Conservation (phyloP, 805 yeast genomes). For the Danielia reshetovae region DNA sequence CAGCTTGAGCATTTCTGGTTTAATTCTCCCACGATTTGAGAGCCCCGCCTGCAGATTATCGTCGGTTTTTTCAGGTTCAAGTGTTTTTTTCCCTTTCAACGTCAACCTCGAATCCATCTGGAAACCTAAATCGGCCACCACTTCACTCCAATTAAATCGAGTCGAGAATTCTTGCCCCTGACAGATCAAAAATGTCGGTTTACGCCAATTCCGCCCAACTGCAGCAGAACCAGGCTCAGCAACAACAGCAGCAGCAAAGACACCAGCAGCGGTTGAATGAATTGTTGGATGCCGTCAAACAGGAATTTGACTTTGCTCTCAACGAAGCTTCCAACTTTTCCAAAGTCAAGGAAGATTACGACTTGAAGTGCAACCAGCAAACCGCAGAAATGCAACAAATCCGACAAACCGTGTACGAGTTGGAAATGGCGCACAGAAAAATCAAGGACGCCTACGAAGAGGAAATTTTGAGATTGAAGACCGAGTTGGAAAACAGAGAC, state of each 20-base stretch:
- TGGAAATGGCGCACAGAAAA: constrained; percentile 90
- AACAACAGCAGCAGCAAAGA: constrained; percentile 35
- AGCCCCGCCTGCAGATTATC: constrained; percentile 1
- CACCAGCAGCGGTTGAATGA: constrained; percentile 60
- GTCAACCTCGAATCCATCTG: too few relatives aligned
- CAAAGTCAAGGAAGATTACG: constrained; percentile 90
- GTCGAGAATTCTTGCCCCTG: too few relatives aligned
- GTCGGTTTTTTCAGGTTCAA: constrained; percentile 2
- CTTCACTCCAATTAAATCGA: too few relatives aligned
- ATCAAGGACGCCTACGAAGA: constrained; percentile 95
- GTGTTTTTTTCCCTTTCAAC: constrained; percentile 4
- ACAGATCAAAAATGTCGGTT: constrained; percentile 13
- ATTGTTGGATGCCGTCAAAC: constrained; percentile 85
- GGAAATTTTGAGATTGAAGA: constrained; percentile 80
- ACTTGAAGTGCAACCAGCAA: constrained; percentile 85
- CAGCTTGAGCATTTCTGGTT: too few relatives aligned
- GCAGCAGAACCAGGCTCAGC: constrained; percentile 22
- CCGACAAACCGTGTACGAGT: constrained; percentile 88
- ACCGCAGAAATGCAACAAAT: constrained; percentile 91
- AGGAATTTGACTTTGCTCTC: constrained; percentile 81
- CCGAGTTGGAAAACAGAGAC: constrained; percentile 79
- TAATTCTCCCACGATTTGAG: too few relatives aligned
- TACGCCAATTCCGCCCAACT: constrained; percentile 20
- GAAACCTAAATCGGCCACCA: too few relatives aligned
- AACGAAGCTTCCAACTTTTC: constrained; percentile 83